phyloP scores from a whole-genome alignment of 306 rosid genomes.

The Sechiopsis laciniata region DNA sequence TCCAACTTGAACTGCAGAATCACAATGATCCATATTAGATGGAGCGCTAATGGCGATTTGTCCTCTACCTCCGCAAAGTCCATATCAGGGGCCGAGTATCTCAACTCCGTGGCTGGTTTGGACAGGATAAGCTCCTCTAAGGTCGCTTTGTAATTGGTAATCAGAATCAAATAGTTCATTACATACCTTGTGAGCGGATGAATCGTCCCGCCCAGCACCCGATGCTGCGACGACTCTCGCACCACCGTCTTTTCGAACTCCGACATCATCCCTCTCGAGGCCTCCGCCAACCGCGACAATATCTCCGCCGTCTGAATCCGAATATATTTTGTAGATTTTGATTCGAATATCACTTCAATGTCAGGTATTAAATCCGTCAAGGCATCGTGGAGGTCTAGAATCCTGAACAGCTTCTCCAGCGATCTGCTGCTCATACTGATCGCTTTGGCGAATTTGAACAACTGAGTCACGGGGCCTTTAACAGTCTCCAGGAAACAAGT shows the following conservation, averaged over 20 bases:
- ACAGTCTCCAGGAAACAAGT: slow-evolving; percentile 94
- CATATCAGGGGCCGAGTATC: slow-evolving; percentile 84
- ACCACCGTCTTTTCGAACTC: slow-evolving; percentile 94
- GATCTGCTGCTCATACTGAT: slow-evolving; percentile 86
- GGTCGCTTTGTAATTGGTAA: slow-evolving; percentile 78
- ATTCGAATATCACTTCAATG: slow-evolving; percentile 75
- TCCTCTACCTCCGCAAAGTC: slow-evolving; percentile 79
- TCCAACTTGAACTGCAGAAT: slow-evolving; percentile 85
- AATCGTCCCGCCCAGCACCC: slow-evolving; percentile 94
- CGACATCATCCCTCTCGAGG: slow-evolving; percentile 82
- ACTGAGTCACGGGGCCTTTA: slow-evolving; percentile 86
- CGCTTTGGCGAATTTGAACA: slow-evolving; percentile 86
- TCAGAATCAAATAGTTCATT: slow-evolving; percentile 89
- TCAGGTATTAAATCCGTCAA: slow-evolving; percentile 80
- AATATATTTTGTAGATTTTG: slow-evolving; percentile 75
- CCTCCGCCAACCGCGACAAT: slow-evolving; percentile 82
- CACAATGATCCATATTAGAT: slow-evolving; percentile 94
- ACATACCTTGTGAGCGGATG: slow-evolving; percentile 97
- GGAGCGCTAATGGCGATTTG: slow-evolving; percentile 70
- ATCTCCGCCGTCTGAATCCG: slow-evolving; percentile 91
- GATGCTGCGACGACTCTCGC: slow-evolving; percentile 75
- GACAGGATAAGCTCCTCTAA: slow-evolving; percentile 83
- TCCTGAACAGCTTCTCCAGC: slow-evolving; percentile 89
- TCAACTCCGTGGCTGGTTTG: slow-evolving; percentile 74
- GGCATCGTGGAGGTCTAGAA: slow-evolving; percentile 83